Evolutionary conservation across 306 rosid genomes (phyloP).

Genomic region (Betula pendula): DNA sequence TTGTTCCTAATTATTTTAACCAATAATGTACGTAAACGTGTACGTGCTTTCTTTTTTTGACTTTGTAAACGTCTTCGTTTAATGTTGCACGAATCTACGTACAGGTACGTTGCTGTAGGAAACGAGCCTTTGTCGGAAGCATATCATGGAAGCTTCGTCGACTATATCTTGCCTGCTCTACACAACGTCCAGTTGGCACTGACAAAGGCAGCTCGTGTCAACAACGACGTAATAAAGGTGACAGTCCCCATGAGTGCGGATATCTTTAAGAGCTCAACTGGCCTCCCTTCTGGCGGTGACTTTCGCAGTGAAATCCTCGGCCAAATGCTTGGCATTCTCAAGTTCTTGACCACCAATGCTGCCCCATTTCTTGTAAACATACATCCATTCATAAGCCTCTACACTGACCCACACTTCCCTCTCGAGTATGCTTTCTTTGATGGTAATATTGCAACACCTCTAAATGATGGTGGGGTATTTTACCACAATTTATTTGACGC

Average conservation of each 20-base stretch:
- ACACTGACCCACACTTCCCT: slow-evolving; percentile 31
- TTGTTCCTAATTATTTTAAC: too few species aligned
- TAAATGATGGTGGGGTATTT: slow-evolving; percentile 48
- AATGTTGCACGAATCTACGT: too few species aligned
- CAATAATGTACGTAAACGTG: too few species aligned
- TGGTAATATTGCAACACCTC: slow-evolving; percentile 51
- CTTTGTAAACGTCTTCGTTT: too few species aligned
- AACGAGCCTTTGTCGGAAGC: slow-evolving; percentile 53
- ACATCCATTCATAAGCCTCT: slow-evolving; percentile 68
- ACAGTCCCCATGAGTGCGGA: slow-evolving; percentile 48
- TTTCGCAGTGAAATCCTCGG: slow-evolving; percentile 47
- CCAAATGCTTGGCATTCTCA: slow-evolving; percentile 44
- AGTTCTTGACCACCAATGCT: slow-evolving; percentile 45
- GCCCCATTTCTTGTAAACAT: slow-evolving; percentile 70
- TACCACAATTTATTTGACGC: slow-evolving; percentile 75
- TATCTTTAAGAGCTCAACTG: slow-evolving; percentile 26
- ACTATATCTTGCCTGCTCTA: slow-evolving; percentile 47
- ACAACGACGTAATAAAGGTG: slow-evolving; percentile 39
- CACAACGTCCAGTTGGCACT: slow-evolving; percentile 47
- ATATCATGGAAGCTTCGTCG: slow-evolving; percentile 50
- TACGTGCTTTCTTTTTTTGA: too few species aligned
- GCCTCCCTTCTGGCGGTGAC: slow-evolving; percentile 51
- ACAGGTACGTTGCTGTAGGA: slow-evolving; percentile 60
- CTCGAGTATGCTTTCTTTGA: too few species aligned
- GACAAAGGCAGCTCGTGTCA: slow-evolving; percentile 43